Evolutionary conservation across 345 rosid species (phyloP).

Genomic region (Moringa oleifera): DNA sequence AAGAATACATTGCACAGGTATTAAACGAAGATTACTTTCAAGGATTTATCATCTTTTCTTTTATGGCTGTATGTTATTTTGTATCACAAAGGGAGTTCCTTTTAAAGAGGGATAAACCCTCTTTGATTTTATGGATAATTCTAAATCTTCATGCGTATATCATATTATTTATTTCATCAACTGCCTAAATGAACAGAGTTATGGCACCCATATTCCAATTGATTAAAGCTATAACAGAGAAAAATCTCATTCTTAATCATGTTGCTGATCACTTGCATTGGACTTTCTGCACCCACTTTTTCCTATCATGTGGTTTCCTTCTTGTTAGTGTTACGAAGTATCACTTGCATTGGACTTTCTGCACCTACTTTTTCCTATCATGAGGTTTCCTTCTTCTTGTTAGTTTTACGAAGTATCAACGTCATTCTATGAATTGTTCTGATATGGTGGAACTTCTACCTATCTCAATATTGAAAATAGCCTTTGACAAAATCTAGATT

Average conservation of each 20-base stretch:
- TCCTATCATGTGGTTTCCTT: too few relatives aligned
- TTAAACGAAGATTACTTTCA: background rate
- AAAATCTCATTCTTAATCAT: background rate
- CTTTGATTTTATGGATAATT: background rate
- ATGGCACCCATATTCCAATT: background rate
- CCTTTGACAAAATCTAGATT: too few relatives aligned
- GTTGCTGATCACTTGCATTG: background rate
- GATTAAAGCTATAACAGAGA: background rate
- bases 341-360: too few relatives aligned
- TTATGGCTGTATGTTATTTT: background rate
- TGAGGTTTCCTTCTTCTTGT: too few relatives aligned
- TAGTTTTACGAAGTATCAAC: too few relatives aligned
- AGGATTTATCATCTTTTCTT: background rate
- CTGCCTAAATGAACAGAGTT: background rate
- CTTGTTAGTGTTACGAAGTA: too few relatives aligned
- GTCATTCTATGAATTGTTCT: too few relatives aligned
- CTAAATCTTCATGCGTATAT: background rate
- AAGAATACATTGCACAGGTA: conserved; percentile 81
- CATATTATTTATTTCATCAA: background rate
- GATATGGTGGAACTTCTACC: background rate
- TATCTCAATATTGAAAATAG: background rate
- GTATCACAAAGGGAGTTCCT: background rate
- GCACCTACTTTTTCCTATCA: too few relatives aligned
- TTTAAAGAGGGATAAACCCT: background rate
- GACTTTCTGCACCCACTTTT: background rate